phyloP scores from a whole-genome alignment of 768 basidiomycete species.

The Gelatoporia subvermispora region DNA sequence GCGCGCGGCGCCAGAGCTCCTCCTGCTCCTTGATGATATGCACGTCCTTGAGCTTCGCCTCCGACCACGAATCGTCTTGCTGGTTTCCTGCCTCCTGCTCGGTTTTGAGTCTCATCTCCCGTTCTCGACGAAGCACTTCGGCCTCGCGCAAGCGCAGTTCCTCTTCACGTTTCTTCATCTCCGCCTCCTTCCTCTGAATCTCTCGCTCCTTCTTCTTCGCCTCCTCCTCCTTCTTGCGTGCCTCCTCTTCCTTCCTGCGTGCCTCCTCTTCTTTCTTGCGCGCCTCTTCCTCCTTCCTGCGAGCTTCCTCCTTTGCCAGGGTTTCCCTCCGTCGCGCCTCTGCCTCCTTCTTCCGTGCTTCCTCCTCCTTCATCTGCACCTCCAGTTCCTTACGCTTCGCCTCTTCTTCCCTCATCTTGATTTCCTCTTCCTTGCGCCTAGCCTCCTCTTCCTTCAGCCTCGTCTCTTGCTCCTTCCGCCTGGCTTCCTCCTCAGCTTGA shows the following conservation, averaged over 20 bases:
- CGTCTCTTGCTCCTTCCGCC: conserved; percentile 18
- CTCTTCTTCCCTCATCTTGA: conserved; percentile 25
- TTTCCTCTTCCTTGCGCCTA: conserved; percentile 28
- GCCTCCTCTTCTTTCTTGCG: conserved; percentile 18
- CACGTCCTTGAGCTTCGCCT: conserved; percentile 28
- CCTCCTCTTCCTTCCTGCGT: conserved; percentile 27
- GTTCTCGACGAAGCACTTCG: conserved; percentile 12
- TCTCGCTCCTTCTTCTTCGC: conserved; percentile 23
- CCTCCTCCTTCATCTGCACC: conserved; percentile 30
- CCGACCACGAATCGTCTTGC: conserved; percentile 1
- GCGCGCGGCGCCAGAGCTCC: conserved; percentile 14
- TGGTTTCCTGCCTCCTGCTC: not conserved
- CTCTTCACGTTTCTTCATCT: conserved; percentile 19
- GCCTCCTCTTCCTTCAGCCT: conserved; percentile 23
- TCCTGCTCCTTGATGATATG: conserved; percentile 26
- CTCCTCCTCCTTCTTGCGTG: conserved; percentile 30
- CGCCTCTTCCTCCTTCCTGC: conserved; percentile 9
- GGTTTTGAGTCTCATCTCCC: not conserved
- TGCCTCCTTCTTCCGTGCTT: conserved; percentile 22
- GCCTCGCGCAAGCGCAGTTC: conserved; percentile 8
- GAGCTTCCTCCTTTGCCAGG: conserved; percentile 10
- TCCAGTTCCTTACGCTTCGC: conserved; percentile 25
- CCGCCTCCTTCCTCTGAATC: conserved; percentile 10
- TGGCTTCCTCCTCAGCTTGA: conserved; percentile 20
- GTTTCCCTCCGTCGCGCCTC: conserved; percentile 12